These are phyloP conservation scores for Babjeviella inositovora DNA, from an alignment of 805 yeast species.

Conservation along the genomic window DNA sequence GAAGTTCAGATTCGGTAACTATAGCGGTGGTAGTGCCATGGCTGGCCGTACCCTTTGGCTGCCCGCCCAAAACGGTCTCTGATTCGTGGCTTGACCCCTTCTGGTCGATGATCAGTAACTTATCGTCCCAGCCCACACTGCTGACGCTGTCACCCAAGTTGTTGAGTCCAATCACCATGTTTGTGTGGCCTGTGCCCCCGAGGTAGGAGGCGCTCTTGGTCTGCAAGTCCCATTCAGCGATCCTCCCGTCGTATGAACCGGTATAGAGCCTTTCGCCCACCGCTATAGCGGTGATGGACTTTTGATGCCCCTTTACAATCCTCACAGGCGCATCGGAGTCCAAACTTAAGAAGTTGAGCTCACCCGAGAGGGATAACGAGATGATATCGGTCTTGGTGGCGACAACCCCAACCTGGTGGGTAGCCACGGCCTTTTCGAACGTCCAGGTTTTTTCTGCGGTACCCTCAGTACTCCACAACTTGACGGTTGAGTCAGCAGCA, in stretches of 20 bases:
- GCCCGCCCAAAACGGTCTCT: slow-evolving; percentile 17
- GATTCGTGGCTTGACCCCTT: slow-evolving; percentile 12
- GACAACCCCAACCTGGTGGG: slow-evolving; percentile 72
- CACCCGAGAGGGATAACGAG: slow-evolving; percentile 59
- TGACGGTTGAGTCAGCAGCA: slow-evolving; percentile 69
- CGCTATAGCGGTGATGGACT: slow-evolving; percentile 50
- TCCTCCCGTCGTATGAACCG: slow-evolving; percentile 75
- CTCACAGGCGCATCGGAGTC: slow-evolving; percentile 15
- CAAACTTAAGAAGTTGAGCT: slow-evolving; percentile 39
- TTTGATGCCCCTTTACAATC: slow-evolving; percentile 65
- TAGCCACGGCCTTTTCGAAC: slow-evolving; percentile 26
- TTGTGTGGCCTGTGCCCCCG: slow-evolving; percentile 35
- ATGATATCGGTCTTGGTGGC: slow-evolving; percentile 45
- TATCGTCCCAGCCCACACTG: slow-evolving; percentile 87
- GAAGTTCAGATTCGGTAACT: slow-evolving; percentile 23
- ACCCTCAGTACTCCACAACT: slow-evolving; percentile 42
- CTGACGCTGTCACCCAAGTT: slow-evolving; percentile 11
- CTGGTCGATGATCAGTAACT: slow-evolving; percentile 22
- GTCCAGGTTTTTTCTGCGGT: slow-evolving; percentile 32
- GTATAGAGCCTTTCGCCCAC: slow-evolving; percentile 19
- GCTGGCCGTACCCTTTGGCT: slow-evolving; percentile 30
- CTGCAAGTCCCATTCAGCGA: slow-evolving; percentile 39
- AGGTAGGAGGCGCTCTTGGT: slow-evolving; percentile 16
- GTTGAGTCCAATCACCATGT: slow-evolving; percentile 43
- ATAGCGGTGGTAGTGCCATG: slow-evolving; percentile 19